Evolutionary conservation across 306 rosid genomes (phyloP).

Genomic region (Psophocarpus tetragonolobus): DNA sequence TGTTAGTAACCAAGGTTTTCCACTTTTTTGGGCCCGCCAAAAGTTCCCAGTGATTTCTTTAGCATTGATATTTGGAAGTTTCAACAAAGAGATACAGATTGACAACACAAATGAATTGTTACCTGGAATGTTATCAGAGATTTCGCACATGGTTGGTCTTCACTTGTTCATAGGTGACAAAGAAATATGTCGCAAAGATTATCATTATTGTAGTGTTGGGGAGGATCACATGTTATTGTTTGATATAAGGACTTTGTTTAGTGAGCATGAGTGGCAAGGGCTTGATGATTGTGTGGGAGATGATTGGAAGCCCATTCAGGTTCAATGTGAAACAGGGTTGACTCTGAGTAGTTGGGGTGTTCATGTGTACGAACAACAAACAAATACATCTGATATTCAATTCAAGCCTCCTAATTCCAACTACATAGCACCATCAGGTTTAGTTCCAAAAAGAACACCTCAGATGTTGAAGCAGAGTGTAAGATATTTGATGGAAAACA

Average conservation of each 20-base stretch:
- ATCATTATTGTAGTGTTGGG: neutral
- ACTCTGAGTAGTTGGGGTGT: neutral
- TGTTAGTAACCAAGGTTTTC: neutral
- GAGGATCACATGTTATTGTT: neutral
- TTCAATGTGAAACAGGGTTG: neutral
- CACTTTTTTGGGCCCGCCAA: neutral
- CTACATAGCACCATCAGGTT: neutral
- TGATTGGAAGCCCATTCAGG: constrained; percentile 4
- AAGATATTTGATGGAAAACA: neutral
- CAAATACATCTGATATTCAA: neutral
- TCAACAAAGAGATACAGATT: neutral
- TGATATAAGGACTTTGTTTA: neutral
- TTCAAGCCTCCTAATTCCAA: neutral
- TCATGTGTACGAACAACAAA: neutral
- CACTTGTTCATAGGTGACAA: neutral
- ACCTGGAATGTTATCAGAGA: neutral
- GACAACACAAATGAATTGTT: neutral
- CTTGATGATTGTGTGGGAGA: neutral
- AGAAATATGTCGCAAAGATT: neutral
- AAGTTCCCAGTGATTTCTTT: neutral
- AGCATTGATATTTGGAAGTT: neutral
- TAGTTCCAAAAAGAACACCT: neutral
- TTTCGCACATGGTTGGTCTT: neutral
- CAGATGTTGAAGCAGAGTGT: neutral
- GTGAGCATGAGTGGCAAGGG: neutral